These are phyloP conservation scores for Ceratocystis papillata DNA, from an alignment of 2,329 filamentous ascomycete genomes.

Conservation along the genomic window DNA sequence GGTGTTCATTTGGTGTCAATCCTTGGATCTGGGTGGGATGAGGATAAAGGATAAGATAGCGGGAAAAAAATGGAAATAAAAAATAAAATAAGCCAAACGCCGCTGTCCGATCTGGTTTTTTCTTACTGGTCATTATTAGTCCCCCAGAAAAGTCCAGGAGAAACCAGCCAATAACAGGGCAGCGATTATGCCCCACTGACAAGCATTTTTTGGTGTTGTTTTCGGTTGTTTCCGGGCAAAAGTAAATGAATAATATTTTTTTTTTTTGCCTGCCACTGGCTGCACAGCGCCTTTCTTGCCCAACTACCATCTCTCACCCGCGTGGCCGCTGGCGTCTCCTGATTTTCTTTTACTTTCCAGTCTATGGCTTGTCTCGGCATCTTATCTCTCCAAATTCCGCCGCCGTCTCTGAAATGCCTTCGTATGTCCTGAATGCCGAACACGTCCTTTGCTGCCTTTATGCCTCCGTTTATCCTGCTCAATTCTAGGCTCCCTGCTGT, in stretches of 20 bases:
- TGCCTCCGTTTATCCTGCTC: no score
- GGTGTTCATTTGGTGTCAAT: neutral
- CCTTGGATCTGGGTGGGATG: neutral
- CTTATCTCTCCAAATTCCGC: neutral
- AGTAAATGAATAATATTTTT: neutral
- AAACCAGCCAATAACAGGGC: neutral
- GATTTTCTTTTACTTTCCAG: neutral
- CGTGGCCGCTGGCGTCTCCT: neutral
- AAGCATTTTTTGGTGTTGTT: neutral
- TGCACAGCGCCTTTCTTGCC: neutral
- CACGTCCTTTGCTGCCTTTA: neutral
- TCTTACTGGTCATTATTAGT: conserved; percentile 10
- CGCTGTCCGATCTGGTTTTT: neutral
- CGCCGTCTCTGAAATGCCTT: neutral
- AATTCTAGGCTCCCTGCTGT: neutral
- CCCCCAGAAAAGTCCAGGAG: neutral
- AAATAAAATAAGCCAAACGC: neutral
- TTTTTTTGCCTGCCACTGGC: neutral
- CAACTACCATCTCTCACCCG: neutral
- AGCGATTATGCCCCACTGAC: neutral
- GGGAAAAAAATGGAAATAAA: no score
- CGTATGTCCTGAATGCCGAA: neutral
- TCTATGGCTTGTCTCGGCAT: neutral
- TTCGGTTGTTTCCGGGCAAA: conserved; percentile 13
- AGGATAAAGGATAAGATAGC: neutral